A percentile compares a stretch with the other conserved stretches of the same genome.
Evolutionary conservation across 106 monocot species (phyloP).

Genomic region (Dioscorea dumetorum): DNA sequence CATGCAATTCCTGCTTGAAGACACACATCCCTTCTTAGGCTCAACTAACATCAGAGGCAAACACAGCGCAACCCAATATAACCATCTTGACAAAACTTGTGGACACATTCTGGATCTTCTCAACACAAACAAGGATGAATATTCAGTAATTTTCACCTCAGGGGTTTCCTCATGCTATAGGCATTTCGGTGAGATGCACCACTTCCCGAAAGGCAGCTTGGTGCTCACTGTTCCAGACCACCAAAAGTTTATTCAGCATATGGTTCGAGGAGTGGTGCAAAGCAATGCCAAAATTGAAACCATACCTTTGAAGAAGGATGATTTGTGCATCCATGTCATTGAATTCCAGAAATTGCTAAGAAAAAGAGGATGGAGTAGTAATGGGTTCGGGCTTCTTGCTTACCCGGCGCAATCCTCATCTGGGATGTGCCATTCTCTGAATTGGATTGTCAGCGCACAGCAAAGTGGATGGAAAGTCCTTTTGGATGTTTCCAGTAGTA

Average conservation of each 20-base stretch:
- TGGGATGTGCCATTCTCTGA: constrained; percentile 20
- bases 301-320: constrained; percentile 16
- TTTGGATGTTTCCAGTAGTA: constrained; percentile 31
- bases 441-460: constrained; percentile 21
- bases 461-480: constrained; percentile 31
- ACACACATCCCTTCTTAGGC: neutral
- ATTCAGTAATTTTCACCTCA: constrained; percentile 22
- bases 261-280: neutral
- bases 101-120: constrained; percentile 21
- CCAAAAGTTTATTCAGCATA: constrained; percentile 2
- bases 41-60: constrained; percentile 1
- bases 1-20: constrained; percentile 23
- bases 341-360: constrained; percentile 21
- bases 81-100: neutral
- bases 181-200: constrained; percentile 20
- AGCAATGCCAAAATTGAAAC: constrained; percentile 1
- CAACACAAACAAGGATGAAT: constrained; percentile 19
- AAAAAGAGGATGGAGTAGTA: constrained; percentile 10
- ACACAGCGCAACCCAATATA: neutral
- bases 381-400: constrained; percentile 20
- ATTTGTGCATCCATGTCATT: constrained; percentile 11
- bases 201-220: constrained; percentile 15
- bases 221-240: constrained; percentile 17
- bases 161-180: constrained; percentile 17
- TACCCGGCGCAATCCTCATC: constrained; percentile 20